Base-by-base conservation (phyloP, 129 eudicot species). In the Flaveria sonorensis region DNA sequence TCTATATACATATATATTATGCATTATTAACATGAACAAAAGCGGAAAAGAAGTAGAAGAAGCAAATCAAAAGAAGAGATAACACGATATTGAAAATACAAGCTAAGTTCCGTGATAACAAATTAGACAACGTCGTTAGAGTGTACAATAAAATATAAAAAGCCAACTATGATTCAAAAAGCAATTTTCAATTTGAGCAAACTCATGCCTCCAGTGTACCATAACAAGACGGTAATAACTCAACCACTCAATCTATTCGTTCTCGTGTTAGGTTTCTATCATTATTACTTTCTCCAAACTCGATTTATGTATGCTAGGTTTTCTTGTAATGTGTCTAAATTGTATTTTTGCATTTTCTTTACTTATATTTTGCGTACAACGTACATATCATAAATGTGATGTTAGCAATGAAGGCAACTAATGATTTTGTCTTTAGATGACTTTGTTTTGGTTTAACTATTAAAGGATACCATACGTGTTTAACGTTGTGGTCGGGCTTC, bases 181-280 rank as follows among this genome's bases (percentile, higher is more conserved):
- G 67, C 19, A 24, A 61, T 12, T 61, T 61, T 13, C 10, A 61
- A 61, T 61, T 24, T 61, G 42, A 61, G 19, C 42, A 26, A 61
- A 61, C 67, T 4, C 40, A 61, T 26, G 67, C 26, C 28, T 61
- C 67, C 3, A 24, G 28, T 24, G 42, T 39, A 4, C 67, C 42
- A 26, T 26, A 4, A 61, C 0, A 61, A 10, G 10, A 61, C 9
- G 18, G 40, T 60, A 23, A 23, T 16, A 20, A 8, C 66, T 24
- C 40, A 4, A 24, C 66, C n/a, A 23, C 40, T 36, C 9, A 3
- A 61, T 59, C 64, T 23, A 23, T 21, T 63, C 43, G 75, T 73
- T 68, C 62, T 65, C 62, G 57, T 70, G 76, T 70, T 68, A 63
- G 50, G 50, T 74, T 62, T 32, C 40, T 72, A 64, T 79, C 83